Evolutionary conservation across 306 rosid species (phyloP).

Genomic region (Fragaria nilgerrensis): DNA sequence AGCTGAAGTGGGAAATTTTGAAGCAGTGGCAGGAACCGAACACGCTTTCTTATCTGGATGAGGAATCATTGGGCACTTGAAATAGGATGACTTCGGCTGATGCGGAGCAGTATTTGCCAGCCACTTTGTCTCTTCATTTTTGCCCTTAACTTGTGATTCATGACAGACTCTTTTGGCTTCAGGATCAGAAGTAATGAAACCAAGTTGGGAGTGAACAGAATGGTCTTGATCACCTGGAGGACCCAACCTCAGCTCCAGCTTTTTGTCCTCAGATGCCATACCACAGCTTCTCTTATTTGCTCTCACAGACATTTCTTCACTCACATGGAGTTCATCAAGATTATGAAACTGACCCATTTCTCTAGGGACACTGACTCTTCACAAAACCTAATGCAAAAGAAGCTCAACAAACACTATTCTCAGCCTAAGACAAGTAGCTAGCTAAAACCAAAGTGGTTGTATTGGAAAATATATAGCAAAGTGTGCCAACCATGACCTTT

Average conservation of each 20-base stretch:
- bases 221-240: slow-evolving; percentile 36
- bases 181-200: slow-evolving; percentile 8
- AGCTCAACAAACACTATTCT: background rate
- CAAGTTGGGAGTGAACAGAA: slow-evolving; percentile 12
- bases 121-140: slow-evolving; percentile 22
- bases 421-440: background rate
- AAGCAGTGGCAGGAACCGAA: slow-evolving; percentile 32
- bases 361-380: background rate
- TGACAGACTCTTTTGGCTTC: slow-evolving; percentile 9
- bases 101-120: slow-evolving; percentile 9
- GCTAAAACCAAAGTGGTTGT: background rate
- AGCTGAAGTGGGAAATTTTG: slow-evolving; percentile 37
- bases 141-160: slow-evolving; percentile 3
- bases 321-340: slow-evolving; percentile 4
- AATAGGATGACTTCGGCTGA: slow-evolving; percentile 7
- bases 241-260: slow-evolving; percentile 43
- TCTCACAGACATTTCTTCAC: slow-evolving; percentile 15
- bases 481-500: slow-evolving; percentile 8
- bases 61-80: slow-evolving; percentile 7
- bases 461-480: slow-evolving; percentile 12
- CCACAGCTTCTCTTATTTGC: slow-evolving; percentile 26
- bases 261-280: slow-evolving; percentile 28
- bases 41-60: slow-evolving; percentile 36
- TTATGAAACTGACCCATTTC: slow-evolving; percentile 22
- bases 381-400: background rate